Base-by-base conservation (phyloP, 495 filamentous ascomycete genomes). In the Hypoxylon intermedium region DNA sequence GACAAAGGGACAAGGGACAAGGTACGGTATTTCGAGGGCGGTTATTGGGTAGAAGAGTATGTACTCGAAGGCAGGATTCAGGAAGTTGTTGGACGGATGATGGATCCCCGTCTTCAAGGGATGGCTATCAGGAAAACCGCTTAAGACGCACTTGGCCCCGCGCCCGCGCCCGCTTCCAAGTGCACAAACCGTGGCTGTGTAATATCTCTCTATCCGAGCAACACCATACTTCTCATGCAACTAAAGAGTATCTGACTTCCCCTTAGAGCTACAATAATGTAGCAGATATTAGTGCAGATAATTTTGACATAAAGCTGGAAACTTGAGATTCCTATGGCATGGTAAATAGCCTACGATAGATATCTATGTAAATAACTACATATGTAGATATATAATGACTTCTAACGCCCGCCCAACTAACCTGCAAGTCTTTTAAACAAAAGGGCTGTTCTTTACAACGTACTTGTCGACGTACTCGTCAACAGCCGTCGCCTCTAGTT, bases 381-480 rank as follows among this genome's bases (percentile, higher is more conserved):
- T 38, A 38, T 6, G 15, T 15, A 33, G 16, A 7, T 31, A 20
- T 31, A 33, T 34, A 23, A 43, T 33, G n/a, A 26, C 20, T 38
- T 33, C 38, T 20, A 36, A 33, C 30, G 1, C 57, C 28, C 13
- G 16, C 34, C 11, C 48, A 49, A 52, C 42, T 52, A 41, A 16
- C 43, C 18, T 20, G 21, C 44, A 31, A 30, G n/a, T n/a, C n/a
- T 5, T 60, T 55, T 75, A 75, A 53, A 83, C 64, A 63, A 83
- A 85, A 68, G 80, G 77, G 70, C 80, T 83, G 53, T 83, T 73
- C 75, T 83, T 78, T 57, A 72, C 73, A 54, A 91, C 89, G 72
- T 97, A 98, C 71, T 96, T 75, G 75, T 97, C 91, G 52, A 98
- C 90, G 73, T 97, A 98, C 75, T 91, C 77, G 76, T 98, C 95